Conservation (phyloP, 2,329 filamentous ascomycete species). For the Chaetomiaceae sp. region DNA sequence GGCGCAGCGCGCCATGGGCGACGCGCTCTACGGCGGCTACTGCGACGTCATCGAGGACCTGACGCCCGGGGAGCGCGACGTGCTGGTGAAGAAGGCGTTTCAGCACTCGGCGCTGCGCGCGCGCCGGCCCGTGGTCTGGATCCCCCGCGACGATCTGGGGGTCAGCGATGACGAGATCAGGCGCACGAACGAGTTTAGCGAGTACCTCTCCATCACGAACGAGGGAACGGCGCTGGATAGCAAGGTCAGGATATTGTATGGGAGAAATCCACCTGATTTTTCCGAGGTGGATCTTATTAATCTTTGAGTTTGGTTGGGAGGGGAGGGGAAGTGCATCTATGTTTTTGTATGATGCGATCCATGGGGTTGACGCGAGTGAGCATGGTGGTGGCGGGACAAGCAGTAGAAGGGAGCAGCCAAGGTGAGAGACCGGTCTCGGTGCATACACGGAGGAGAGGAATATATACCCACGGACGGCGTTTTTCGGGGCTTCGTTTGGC, state of each 20-base stretch:
- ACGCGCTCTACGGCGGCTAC: slow-evolving; percentile 79
- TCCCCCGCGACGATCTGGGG: slow-evolving; percentile 84
- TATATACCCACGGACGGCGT: slow-evolving; percentile 1
- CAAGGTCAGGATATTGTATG: slow-evolving; percentile 77
- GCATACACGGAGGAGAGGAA: neutral
- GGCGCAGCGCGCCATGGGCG: slow-evolving; percentile 67
- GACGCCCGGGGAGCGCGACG: slow-evolving; percentile 81
- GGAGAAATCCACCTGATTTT: slow-evolving; percentile 82
- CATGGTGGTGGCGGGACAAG: neutral
- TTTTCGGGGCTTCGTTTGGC: neutral
- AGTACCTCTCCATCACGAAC: slow-evolving; percentile 88
- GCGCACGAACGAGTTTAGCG: slow-evolving; percentile 70
- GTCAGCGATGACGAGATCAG: slow-evolving; percentile 88
- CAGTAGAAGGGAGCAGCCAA: neutral
- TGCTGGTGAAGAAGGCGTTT: slow-evolving; percentile 81
- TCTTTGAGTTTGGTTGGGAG: too few relatives aligned
- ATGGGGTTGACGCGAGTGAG: slow-evolving; percentile 34
- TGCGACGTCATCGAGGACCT: slow-evolving; percentile 94
- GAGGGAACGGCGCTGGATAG: slow-evolving; percentile 84
- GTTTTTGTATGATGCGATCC: too few relatives aligned
- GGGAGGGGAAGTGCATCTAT: neutral
- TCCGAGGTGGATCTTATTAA: slow-evolving; percentile 83
- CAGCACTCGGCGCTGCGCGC: slow-evolving; percentile 84
- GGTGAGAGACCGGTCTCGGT: neutral
- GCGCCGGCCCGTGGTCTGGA: slow-evolving; percentile 84